Conservation (phyloP, 768 basidiomycete genomes). For the Suillus subalutaceus region DNA sequence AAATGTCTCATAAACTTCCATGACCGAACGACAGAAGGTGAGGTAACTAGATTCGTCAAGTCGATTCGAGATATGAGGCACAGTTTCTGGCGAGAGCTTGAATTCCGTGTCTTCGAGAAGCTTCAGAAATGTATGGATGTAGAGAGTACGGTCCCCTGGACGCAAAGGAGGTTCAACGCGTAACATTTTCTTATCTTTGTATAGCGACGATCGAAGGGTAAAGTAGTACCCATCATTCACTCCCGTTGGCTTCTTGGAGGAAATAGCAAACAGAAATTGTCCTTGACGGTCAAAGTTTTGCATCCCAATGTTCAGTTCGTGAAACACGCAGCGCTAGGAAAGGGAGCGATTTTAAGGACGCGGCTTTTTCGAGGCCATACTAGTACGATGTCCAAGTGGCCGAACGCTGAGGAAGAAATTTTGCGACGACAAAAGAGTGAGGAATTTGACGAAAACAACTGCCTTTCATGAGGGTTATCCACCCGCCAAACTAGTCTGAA, state of each 20-base stretch:
- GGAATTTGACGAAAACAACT: neutral
- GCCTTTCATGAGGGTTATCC: too few species aligned
- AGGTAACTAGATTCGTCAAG: conserved; percentile 3
- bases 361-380: conserved; percentile 1
- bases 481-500: too few species aligned
- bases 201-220: neutral
- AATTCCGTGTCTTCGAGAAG: neutral
- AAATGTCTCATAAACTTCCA: neutral
- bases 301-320: neutral
- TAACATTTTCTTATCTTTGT: neutral
- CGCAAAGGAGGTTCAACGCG: neutral
- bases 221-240: conserved; percentile 1
- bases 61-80: neutral
- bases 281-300: neutral
- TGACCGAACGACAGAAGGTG: conserved; percentile 8
- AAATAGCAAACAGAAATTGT: neutral
- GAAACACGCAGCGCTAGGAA: conserved; percentile 10
- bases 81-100: neutral
- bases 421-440: conserved; percentile 7
- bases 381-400: conserved; percentile 4
- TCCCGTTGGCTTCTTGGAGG: neutral
- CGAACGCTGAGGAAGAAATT: conserved; percentile 5
- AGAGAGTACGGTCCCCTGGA: neutral
- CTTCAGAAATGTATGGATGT: conserved; percentile 8
- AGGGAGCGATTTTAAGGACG: neutral